Conservation (phyloP, 1,284 basidiomycete genomes). For the Sparassis latifolia region DNA sequence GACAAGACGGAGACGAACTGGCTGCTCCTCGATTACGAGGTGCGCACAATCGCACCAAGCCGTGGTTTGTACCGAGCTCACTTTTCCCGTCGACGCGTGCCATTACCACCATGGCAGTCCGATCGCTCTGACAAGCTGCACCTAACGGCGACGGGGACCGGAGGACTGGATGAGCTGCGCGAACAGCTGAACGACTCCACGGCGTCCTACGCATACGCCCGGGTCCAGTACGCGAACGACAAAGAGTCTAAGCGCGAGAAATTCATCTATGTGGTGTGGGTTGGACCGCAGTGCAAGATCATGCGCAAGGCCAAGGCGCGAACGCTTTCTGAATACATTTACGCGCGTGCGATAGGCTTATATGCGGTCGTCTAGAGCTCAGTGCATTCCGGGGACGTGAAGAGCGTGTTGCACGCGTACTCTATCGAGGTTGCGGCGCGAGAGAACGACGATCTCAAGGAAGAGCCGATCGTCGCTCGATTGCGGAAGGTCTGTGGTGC, state of each 20-base stretch:
- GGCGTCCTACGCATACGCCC: conserved; percentile 79
- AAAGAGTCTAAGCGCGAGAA: conserved; percentile 84
- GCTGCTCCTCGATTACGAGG: conserved; percentile 84
- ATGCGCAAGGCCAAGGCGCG: conserved; percentile 88
- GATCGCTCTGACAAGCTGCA: conserved; percentile 81
- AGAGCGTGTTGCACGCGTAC: conserved; percentile 69
- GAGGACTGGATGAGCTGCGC: conserved; percentile 71
- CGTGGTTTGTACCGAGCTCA: too few species aligned
- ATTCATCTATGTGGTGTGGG: conserved; percentile 88
- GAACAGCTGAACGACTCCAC: conserved; percentile 67
- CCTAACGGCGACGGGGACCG: conserved; percentile 72
- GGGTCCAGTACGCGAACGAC: conserved; percentile 82
- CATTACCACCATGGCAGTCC: conserved; percentile 33
- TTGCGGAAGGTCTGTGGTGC: conserved; percentile 60
- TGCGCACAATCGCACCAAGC: conserved; percentile 22
- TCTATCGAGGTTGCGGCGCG: conserved; percentile 83
- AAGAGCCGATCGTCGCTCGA: conserved; percentile 68
- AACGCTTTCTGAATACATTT: conserved; percentile 5
- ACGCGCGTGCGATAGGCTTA: neutral
- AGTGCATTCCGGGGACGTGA: conserved; percentile 83
- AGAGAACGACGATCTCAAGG: conserved; percentile 75
- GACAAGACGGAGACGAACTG: conserved; percentile 83
- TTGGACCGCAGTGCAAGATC: conserved; percentile 78
- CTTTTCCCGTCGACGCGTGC: neutral
- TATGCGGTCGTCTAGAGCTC: conserved; percentile 55